Base-by-base conservation (phyloP, 2,329 filamentous ascomycete genomes). In the Aspergillus jensenii region DNA sequence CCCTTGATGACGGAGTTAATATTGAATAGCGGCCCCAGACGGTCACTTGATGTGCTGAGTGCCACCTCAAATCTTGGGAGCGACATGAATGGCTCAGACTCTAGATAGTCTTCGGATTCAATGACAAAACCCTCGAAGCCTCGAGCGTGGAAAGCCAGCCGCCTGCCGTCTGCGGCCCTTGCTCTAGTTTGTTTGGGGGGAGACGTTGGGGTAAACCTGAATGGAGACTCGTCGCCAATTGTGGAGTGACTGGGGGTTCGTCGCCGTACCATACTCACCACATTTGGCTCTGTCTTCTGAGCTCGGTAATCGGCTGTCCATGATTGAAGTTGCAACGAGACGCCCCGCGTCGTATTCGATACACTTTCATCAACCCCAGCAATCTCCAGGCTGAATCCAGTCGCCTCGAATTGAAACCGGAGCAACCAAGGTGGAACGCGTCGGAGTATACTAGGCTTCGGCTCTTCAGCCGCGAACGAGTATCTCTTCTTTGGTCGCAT, bases 61-160 rank as follows among this genome's bases (percentile, higher is more conserved):
- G 90, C 89, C 27, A 97, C 81, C 71, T 99, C 95, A 65, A 96
- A 91, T 35, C 89, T 86, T 27, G 96, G 95, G 59, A 99, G 80
- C 41, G 86, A 90, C 63, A 98, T 74, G 70, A 97, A 98, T 0
- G 93, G 88, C 57, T 97, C 91, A 3, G 86, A 79, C 71, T 97
- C 92, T 74, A 92, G 89, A 61, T 87, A 89, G 61, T 97, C 91
- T 3, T 89, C 84, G 0, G 89, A 90, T 71, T 99, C 95, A 48
- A 98, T 88, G 49, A 98, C 90, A 66, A 95, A 93, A 0, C 89
- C 91, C 73, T 98, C 95, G 4, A 99, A 80, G 0, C 91, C 91
- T 60, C 90, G 87, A 39, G 90, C 84, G 69, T 96, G 90, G 25
- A 98, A 76, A 3, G 90, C 87, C 27, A 99, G 78, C 33, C 91